Evolutionary conservation across 306 rosid genomes (phyloP).

Genomic region (Dalbergia oliveri): DNA sequence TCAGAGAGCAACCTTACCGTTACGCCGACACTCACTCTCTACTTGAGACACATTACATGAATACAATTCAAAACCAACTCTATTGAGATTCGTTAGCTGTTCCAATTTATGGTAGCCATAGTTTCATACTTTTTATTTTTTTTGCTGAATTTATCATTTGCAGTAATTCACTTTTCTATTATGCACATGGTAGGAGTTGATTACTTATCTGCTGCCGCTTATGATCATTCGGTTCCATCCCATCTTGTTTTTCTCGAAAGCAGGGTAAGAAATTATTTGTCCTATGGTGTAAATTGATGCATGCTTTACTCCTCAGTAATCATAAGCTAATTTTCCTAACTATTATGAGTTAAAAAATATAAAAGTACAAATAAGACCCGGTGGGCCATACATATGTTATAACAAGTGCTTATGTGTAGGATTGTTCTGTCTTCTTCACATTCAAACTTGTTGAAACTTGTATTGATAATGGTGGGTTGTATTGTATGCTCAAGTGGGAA

Average conservation of each 20-base stretch:
- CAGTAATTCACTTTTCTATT: slow-evolving; percentile 36
- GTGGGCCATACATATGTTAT: slow-evolving; percentile 1
- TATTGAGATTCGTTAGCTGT: slow-evolving; percentile 26
- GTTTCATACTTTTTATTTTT: neutral
- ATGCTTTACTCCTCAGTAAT: slow-evolving; percentile 12
- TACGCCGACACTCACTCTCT: neutral
- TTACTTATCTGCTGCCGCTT: slow-evolving; percentile 60
- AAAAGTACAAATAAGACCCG: slow-evolving; percentile 8
- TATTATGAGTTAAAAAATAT: slow-evolving; percentile 3
- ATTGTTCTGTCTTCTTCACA: slow-evolving; percentile 27
- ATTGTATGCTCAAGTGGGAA: slow-evolving; percentile 1
- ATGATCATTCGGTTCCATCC: slow-evolving; percentile 52
- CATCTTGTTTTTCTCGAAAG: slow-evolving; percentile 54
- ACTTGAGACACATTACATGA: neutral
- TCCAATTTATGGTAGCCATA: slow-evolving; percentile 34
- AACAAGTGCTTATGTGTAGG: neutral
- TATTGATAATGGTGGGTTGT: slow-evolving; percentile 19
- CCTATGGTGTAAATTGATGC: slow-evolving; percentile 31
- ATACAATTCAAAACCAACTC: slow-evolving; percentile 14
- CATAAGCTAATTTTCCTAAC: slow-evolving; percentile 9
- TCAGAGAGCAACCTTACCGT: too few species aligned
- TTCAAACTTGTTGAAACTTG: slow-evolving; percentile 12
- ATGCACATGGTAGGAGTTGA: slow-evolving; percentile 59
- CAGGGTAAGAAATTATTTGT: slow-evolving; percentile 53
- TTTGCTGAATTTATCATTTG: neutral